phyloP scores from a whole-genome alignment of 768 basidiomycete genomes.

The Rhodotorula sphaerocarpa region DNA sequence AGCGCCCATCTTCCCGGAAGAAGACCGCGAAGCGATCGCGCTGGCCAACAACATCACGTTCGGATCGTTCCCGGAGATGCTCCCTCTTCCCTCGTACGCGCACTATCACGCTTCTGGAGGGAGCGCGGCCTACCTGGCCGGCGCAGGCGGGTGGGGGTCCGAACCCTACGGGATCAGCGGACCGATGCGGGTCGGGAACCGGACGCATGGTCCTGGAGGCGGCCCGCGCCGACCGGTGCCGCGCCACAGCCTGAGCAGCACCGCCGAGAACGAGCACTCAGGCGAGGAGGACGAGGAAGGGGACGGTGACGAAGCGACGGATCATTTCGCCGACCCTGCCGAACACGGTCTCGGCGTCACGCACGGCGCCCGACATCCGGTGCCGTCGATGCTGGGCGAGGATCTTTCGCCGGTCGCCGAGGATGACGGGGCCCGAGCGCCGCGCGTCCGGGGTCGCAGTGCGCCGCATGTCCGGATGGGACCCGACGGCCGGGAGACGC shows the following conservation, averaged over 20 bases:
- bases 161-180: constrained; percentile 19
- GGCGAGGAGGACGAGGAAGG: constrained; percentile 1
- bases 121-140: constrained; percentile 26
- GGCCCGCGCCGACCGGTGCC: background rate
- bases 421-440: background rate
- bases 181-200: background rate
- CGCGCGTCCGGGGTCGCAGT: constrained; percentile 21
- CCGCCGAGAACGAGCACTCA: background rate
- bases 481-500: constrained; percentile 25
- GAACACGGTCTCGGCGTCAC: no score
- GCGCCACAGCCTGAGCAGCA: background rate
- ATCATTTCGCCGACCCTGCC: background rate
- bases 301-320: background rate
- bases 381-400: no score
- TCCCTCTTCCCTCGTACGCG: constrained; percentile 18
- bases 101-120: constrained; percentile 27
- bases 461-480: constrained; percentile 31
- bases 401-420: background rate
- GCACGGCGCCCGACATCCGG: no score
- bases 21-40: constrained; percentile 27
- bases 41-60: constrained; percentile 23
- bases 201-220: background rate
- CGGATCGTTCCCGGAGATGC: constrained; percentile 31
- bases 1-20: constrained; percentile 28
- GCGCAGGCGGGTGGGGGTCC: constrained; percentile 18